phyloP scores from a whole-genome alignment of 1,139 yeast genomes.

The Blastobotrys aristatus region DNA sequence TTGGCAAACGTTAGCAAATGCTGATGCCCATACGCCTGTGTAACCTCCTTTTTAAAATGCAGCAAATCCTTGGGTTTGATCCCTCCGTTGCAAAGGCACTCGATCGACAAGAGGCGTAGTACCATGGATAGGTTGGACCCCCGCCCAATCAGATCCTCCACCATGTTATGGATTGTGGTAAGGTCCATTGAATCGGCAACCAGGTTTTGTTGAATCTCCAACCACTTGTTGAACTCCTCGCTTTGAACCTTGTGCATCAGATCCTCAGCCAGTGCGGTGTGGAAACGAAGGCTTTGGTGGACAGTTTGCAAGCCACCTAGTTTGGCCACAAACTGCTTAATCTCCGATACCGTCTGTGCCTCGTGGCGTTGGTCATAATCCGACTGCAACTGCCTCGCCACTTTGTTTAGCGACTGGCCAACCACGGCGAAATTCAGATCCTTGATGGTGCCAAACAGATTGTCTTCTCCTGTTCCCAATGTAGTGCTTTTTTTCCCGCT shows the following conservation, averaged over 20 bases:
- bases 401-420: constrained; percentile 63
- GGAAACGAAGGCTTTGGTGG: constrained; percentile 67
- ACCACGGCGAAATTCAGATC: constrained; percentile 75
- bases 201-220: constrained; percentile 72
- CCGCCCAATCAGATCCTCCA: constrained; percentile 48
- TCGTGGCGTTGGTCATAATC: constrained; percentile 61
- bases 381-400: constrained; percentile 67
- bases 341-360: constrained; percentile 57
- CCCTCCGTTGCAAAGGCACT: constrained; percentile 61
- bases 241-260: constrained; percentile 51
- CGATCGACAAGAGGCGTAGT: constrained; percentile 47
- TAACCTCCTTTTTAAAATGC: constrained; percentile 44
- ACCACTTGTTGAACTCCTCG: constrained; percentile 47
- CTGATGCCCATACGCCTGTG: constrained; percentile 57
- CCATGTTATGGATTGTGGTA: constrained; percentile 44
- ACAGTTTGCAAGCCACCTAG: constrained; percentile 62
- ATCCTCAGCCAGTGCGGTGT: constrained; percentile 70
- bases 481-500: constrained; percentile 12
- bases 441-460: constrained; percentile 47
- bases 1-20: constrained; percentile 39
- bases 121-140: constrained; percentile 39
- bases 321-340: constrained; percentile 66
- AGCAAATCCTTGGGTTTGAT: constrained; percentile 56
- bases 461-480: constrained; percentile 13
- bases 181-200: constrained; percentile 54